These are phyloP conservation scores for Oryza officinalis DNA, from an alignment of 176 grass and related monocot genomes.

Conservation along the genomic window DNA sequence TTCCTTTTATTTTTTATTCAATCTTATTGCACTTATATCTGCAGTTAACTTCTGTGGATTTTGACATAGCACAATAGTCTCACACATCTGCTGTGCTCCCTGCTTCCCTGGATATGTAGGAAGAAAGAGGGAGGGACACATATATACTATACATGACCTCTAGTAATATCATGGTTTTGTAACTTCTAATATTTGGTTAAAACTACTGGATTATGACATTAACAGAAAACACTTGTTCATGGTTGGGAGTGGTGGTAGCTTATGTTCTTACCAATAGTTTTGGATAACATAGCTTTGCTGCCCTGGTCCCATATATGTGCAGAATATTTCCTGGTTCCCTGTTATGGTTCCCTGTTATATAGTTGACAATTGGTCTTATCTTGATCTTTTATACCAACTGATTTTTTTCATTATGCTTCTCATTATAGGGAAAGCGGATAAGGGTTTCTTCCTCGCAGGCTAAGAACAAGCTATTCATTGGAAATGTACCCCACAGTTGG, in stretches of 20 bases:
- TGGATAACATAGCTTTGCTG: background rate
- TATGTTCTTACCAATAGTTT: constrained; percentile 10
- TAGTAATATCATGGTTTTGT: too few species aligned
- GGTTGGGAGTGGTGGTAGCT: background rate
- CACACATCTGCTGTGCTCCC: background rate
- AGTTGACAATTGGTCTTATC: background rate
- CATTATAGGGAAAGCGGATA: constrained; percentile 67
- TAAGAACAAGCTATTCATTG: constrained; percentile 90
- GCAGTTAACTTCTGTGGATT: background rate
- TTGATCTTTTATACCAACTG: constrained; percentile 25
- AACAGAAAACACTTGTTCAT: background rate
- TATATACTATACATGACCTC: too few species aligned
- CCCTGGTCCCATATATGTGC: background rate
- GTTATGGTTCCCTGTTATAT: too few species aligned
- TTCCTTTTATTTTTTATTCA: background rate
- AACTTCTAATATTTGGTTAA: background rate
- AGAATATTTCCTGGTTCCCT: background rate
- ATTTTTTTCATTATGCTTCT: constrained; percentile 29
- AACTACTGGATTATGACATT: background rate
- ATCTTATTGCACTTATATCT: background rate
- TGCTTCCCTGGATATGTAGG: background rate
- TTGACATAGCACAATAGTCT: background rate
- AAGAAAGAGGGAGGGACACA: background rate
- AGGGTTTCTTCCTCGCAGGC: constrained; percentile 73
- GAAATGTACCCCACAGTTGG: constrained; percentile 85